Conservation (phyloP, 345 rosid genomes). For the Eutrema japonicum region DNA sequence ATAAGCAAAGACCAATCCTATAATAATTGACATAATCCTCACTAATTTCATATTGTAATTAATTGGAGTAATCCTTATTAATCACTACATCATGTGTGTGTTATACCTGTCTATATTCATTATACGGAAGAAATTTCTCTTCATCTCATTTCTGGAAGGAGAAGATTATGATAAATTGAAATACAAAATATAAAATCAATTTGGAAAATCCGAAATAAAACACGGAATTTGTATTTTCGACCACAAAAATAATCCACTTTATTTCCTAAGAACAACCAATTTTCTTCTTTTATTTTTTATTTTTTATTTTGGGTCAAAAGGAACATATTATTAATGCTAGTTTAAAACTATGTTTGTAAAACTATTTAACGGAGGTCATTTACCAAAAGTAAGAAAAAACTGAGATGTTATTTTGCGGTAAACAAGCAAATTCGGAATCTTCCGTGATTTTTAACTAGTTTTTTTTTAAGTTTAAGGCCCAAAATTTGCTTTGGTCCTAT, state of each 20-base stretch:
- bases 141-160: not conserved
- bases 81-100: constrained; percentile 6
- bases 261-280: too few relatives aligned
- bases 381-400: too few relatives aligned
- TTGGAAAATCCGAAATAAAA: not conserved
- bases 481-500: not conserved
- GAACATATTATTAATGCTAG: too few relatives aligned
- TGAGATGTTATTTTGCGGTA: too few relatives aligned
- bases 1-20: constrained; percentile 21
- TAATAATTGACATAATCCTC: constrained; percentile 16
- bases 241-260: too few relatives aligned
- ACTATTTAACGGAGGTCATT: too few relatives aligned
- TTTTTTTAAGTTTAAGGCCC: not conserved
- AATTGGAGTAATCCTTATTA: constrained; percentile 1
- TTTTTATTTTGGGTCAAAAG: too few relatives aligned
- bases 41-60: constrained; percentile 11
- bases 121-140: not conserved
- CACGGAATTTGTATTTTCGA: not conserved
- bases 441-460: too few relatives aligned
- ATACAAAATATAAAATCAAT: not conserved
- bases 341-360: too few relatives aligned
- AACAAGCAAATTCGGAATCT: too few relatives aligned
- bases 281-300: too few relatives aligned
- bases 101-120: not conserved
- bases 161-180: not conserved